phyloP scores from a whole-genome alignment of 2,329 filamentous ascomycete genomes.

The Stenocarpella maydis region DNA sequence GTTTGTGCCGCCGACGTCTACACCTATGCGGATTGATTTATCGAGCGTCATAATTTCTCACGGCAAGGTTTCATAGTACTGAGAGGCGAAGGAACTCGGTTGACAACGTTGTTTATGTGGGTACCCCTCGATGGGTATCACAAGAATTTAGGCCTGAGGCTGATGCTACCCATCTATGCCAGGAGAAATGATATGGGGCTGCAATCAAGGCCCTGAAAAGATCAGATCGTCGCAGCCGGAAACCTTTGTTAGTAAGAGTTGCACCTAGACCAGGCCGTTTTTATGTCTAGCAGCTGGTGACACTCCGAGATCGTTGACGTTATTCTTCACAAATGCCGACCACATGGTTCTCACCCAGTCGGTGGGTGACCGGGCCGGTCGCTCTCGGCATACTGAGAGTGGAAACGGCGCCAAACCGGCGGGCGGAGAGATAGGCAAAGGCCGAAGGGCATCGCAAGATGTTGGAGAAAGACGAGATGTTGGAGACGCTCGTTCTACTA shows the following conservation, averaged over 20 bases:
- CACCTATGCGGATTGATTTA: conserved; percentile 28
- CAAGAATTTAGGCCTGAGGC: background rate
- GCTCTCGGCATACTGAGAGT: background rate
- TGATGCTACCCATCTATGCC: background rate
- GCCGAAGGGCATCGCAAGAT: background rate
- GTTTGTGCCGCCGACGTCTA: conserved; percentile 33
- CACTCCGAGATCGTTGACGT: conserved; percentile 12
- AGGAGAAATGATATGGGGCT: background rate
- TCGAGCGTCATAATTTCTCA: conserved; percentile 9
- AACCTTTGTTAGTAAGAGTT: background rate
- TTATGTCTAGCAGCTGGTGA: background rate
- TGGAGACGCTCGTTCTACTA: background rate
- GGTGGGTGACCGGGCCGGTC: background rate
- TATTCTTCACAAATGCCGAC: conserved; percentile 10
- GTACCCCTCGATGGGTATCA: background rate
- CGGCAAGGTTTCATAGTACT: background rate
- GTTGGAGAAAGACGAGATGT: background rate
- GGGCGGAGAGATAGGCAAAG: conserved; percentile 20
- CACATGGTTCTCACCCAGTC: background rate
- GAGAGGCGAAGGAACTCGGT: background rate
- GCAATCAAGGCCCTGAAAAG: background rate
- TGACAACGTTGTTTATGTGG: background rate
- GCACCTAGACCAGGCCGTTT: background rate
- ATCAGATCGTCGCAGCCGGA: background rate
- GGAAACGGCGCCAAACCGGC: background rate